A percentile compares a stretch with the other conserved stretches of the same genome.
Evolutionary conservation across 257 asterid species (phyloP).

Genomic region (Solanum boliviense): DNA sequence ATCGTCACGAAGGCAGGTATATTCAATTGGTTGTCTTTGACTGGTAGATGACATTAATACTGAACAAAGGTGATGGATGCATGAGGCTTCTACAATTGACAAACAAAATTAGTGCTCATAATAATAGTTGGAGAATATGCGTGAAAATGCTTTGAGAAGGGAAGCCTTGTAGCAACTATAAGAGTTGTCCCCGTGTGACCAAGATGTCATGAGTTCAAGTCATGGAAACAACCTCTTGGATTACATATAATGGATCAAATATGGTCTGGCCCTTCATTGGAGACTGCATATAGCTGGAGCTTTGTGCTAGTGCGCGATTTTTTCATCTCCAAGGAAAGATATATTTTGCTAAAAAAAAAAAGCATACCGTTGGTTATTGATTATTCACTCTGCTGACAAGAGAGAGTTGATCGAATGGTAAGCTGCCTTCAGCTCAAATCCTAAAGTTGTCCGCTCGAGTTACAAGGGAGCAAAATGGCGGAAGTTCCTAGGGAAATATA

Average conservation of each 20-base stretch:
- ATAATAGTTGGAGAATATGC: neutral
- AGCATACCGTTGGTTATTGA: neutral
- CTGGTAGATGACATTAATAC: neutral
- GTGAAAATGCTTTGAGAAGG: neutral
- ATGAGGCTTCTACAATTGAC: neutral
- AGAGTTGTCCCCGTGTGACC: neutral
- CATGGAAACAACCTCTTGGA: neutral
- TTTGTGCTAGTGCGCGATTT: neutral
- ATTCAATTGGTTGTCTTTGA: neutral
- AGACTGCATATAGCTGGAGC: neutral
- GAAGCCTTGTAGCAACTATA: neutral
- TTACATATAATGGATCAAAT: neutral
- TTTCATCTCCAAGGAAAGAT: neutral
- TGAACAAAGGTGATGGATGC: neutral
- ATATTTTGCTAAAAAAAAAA: neutral
- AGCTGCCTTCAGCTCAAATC: neutral
- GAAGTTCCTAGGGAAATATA: too few species aligned
- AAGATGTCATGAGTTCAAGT: neutral
- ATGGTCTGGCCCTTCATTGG: neutral
- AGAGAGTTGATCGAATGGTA: neutral
- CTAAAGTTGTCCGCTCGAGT: neutral
- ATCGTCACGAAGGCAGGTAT: neutral
- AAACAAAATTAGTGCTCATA: neutral
- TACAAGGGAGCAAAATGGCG: neutral
- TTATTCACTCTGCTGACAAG: neutral